A percentile compares a stretch with the other conserved stretches of the same genome.
phyloP scores from a whole-genome alignment of 2,329 filamentous ascomycete genomes.

The Trichoderma atroviride region DNA sequence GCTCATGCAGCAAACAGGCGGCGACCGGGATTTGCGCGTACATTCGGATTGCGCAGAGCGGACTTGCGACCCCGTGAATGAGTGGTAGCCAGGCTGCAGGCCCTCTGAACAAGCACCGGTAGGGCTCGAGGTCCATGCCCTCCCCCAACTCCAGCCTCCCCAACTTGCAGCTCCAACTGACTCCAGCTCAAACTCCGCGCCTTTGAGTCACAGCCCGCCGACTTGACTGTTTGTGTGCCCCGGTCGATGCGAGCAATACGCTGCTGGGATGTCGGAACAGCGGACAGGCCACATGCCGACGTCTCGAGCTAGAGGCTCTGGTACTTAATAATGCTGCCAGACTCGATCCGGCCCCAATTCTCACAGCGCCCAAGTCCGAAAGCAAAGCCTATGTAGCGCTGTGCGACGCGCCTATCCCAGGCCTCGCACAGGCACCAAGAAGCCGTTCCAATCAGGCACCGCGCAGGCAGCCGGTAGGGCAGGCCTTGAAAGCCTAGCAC shows the following conservation, averaged over 20 bases:
- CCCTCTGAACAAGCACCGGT: neutral
- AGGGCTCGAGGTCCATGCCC: slow-evolving; percentile 12
- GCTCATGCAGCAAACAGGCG: slow-evolving; percentile 4
- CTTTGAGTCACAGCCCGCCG: neutral
- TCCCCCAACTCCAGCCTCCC: neutral
- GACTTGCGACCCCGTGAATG: neutral
- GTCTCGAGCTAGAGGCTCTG: neutral
- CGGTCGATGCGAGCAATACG: neutral
- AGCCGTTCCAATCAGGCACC: slow-evolving; percentile 18
- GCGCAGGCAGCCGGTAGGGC: slow-evolving; percentile 20
- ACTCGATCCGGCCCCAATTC: slow-evolving; percentile 15
- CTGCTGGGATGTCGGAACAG: neutral
- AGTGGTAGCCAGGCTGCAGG: neutral
- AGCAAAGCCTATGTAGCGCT: slow-evolving; percentile 1
- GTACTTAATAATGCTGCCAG: neutral
- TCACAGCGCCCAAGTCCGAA: neutral
- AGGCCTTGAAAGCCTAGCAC: slow-evolving; percentile 17
- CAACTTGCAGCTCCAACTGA: neutral
- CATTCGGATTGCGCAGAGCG: slow-evolving; percentile 7
- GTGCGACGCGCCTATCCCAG: slow-evolving; percentile 17
- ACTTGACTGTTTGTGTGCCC: neutral
- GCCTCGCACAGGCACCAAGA: slow-evolving; percentile 9
- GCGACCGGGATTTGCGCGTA: neutral
- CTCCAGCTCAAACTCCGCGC: slow-evolving; percentile 3
- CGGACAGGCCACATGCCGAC: slow-evolving; percentile 5